Percentiles rank a stretch among this genome's conserved stretches.
Evolutionary conservation across 148 eudicot species (phyloP).

Genomic region (Rhododendron simsii): DNA sequence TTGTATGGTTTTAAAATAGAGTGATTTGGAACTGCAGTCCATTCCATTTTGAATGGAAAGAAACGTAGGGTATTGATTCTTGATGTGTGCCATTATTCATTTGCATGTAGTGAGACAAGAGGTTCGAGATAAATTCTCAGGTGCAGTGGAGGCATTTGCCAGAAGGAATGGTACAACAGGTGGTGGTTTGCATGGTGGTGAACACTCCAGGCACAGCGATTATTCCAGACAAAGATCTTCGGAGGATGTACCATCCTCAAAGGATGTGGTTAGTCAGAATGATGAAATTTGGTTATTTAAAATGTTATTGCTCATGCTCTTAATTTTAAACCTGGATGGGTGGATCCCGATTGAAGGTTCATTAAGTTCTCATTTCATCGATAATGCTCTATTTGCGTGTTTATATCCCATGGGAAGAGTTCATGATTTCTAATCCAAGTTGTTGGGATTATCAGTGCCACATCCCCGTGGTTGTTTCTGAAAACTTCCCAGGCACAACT

Average conservation of each 20-base stretch:
- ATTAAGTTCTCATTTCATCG: background rate
- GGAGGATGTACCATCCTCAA: constrained; percentile 52
- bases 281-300: background rate
- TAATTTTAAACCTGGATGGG: background rate
- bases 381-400: background rate
- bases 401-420: background rate
- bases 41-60: background rate
- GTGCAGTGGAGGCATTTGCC: constrained; percentile 71
- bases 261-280: constrained; percentile 53
- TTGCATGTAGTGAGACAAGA: constrained; percentile 51
- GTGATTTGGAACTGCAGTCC: background rate
- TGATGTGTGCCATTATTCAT: background rate
- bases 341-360: background rate
- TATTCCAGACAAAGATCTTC: constrained; percentile 43
- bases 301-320: background rate
- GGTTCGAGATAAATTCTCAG: constrained; percentile 66
- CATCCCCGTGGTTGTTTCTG: background rate
- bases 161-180: constrained; percentile 49
- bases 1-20: background rate
- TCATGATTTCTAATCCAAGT: background rate
- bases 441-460: background rate
- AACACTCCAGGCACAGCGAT: constrained; percentile 53
- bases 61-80: background rate
- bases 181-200: constrained; percentile 56
- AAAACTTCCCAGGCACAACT: background rate